phyloP scores from a whole-genome alignment of 148 eudicot species.

The Rhododendron ovatum region DNA sequence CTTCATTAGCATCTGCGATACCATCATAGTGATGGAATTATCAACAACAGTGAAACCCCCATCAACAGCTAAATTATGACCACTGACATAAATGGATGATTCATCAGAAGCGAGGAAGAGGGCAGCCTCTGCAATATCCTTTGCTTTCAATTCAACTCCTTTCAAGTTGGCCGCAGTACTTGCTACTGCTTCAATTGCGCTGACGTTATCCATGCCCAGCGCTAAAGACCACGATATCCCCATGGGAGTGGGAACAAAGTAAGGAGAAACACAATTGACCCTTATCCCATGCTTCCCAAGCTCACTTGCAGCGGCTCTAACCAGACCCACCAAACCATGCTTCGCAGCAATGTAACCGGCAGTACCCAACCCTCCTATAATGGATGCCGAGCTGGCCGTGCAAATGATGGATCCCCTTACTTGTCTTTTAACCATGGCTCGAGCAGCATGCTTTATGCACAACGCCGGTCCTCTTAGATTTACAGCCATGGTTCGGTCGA shows the following conservation, averaged over 20 bases:
- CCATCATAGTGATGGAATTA: neutral
- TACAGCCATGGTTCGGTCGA: neutral
- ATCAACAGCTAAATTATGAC: neutral
- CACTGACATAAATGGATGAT: neutral
- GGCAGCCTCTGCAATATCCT: neutral
- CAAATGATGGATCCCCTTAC: neutral
- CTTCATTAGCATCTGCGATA: neutral
- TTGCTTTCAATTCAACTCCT: neutral
- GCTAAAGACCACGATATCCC: neutral
- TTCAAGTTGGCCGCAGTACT: neutral
- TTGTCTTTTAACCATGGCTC: neutral
- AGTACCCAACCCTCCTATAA: neutral
- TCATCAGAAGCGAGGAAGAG: slow-evolving; percentile 1
- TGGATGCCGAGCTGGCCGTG: neutral
- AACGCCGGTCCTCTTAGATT: neutral
- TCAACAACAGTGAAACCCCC: neutral
- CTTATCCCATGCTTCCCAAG: neutral
- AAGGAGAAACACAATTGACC: neutral
- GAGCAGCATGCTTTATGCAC: neutral
- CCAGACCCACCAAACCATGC: neutral
- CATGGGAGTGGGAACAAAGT: neutral
- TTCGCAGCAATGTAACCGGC: neutral
- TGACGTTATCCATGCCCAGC: neutral
- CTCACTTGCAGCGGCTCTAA: neutral
- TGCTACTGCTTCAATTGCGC: neutral